Percentiles rank a stretch among this genome's conserved stretches.
Evolutionary conservation across 2,329 filamentous ascomycete species (phyloP).

Genomic region (Xylaria sp.): DNA sequence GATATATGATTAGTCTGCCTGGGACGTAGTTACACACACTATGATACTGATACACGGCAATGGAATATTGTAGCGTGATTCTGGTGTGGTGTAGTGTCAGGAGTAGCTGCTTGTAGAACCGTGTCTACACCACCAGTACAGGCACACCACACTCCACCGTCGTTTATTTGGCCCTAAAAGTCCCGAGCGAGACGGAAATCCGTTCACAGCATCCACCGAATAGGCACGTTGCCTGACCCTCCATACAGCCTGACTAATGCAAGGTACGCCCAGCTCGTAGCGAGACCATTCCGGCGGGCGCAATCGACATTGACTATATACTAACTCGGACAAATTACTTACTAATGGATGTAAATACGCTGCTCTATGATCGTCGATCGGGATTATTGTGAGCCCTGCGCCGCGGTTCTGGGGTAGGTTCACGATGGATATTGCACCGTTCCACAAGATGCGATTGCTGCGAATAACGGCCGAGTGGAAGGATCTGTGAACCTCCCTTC

Average conservation of each 20-base stretch:
- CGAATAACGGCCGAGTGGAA: not conserved
- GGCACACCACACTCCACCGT: not conserved
- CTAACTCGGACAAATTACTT: slow-evolving; percentile 1
- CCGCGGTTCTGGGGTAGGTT: not conserved
- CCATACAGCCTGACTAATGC: slow-evolving; percentile 25
- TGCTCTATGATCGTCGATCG: slow-evolving; percentile 2
- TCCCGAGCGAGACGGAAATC: slow-evolving; percentile 8
- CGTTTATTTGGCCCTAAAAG: slow-evolving; percentile 2
- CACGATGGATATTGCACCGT: not conserved
- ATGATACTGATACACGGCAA: too few species aligned
- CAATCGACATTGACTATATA: not conserved
- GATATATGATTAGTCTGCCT: not conserved
- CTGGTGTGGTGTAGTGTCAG: too few species aligned
- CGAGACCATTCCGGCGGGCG: slow-evolving; percentile 18
- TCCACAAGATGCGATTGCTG: not conserved
- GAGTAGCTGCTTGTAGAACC: not conserved
- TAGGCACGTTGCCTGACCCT: slow-evolving; percentile 27
- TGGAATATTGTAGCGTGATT: too few species aligned
- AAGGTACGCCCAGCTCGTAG: slow-evolving; percentile 30
- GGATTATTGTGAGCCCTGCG: slow-evolving; percentile 6
- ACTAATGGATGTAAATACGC: too few species aligned
- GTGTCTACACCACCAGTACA: not conserved
- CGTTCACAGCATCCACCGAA: slow-evolving; percentile 17
- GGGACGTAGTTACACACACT: not conserved
- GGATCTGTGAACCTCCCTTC: not conserved